A percentile compares a stretch with the other conserved stretches of the same genome.
These are phyloP conservation scores for Punctularia strigosozonata DNA, from an alignment of 768 basidiomycete genomes.

Conservation along the genomic window DNA sequence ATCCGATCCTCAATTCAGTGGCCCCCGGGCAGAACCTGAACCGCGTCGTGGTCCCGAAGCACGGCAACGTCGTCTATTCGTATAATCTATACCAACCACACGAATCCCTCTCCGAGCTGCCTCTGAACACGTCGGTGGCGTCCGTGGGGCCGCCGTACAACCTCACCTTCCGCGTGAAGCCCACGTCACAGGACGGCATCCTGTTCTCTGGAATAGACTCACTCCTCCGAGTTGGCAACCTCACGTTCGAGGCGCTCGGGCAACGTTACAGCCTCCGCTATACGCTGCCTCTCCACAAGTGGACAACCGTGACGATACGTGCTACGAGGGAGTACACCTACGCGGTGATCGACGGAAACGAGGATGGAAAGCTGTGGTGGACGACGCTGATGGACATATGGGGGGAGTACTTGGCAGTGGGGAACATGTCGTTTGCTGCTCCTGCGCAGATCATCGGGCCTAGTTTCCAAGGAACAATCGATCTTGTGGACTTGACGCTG, in stretches of 20 bases:
- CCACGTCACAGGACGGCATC: slow-evolving; percentile 11
- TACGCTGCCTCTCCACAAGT: slow-evolving; percentile 16
- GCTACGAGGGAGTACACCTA: slow-evolving; percentile 24
- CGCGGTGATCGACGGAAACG: slow-evolving; percentile 17
- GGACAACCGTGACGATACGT: slow-evolving; percentile 24
- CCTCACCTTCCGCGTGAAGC: slow-evolving; percentile 26
- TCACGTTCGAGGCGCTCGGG: slow-evolving; percentile 26
- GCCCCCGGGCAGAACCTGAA: slow-evolving; percentile 15
- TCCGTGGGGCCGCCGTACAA: slow-evolving; percentile 34
- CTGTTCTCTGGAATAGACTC: slow-evolving; percentile 26
- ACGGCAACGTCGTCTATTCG: slow-evolving; percentile 7
- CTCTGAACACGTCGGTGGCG: slow-evolving; percentile 18
- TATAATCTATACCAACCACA: slow-evolving; percentile 11
- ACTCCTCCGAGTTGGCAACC: slow-evolving; percentile 21
- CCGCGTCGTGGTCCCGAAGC: slow-evolving; percentile 10
- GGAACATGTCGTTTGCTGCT: slow-evolving; percentile 34
- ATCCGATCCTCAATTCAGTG: slow-evolving; percentile 9
- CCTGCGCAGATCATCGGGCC: slow-evolving; percentile 23
- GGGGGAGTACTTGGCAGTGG: slow-evolving; percentile 24
- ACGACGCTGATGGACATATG: slow-evolving; percentile 26
- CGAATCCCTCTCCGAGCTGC: too few species aligned
- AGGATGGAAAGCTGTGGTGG: slow-evolving; percentile 18
- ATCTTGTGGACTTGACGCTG: slow-evolving; percentile 12
- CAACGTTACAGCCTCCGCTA: slow-evolving; percentile 24
- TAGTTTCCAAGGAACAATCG: slow-evolving; percentile 23